Evolutionary conservation across 1,284 basidiomycete genomes (phyloP).

Genomic region (Pseudozyma sp.): DNA sequence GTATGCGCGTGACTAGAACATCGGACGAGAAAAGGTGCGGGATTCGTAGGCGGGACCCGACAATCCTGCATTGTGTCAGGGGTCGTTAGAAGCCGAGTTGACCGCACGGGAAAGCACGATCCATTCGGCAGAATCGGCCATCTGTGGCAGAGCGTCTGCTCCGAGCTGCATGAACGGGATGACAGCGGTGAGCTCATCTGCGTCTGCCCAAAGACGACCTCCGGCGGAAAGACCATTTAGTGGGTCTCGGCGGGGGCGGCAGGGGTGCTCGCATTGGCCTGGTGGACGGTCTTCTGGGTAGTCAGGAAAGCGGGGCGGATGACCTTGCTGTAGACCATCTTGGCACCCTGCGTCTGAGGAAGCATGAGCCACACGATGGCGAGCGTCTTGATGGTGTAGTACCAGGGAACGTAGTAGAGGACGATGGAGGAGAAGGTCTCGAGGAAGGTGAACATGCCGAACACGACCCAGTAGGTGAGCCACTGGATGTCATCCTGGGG

Average conservation of each 20-base stretch:
- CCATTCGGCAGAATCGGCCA: not conserved
- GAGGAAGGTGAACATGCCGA: slow-evolving; percentile 68
- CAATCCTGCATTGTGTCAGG: not conserved
- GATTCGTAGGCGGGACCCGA: slow-evolving; percentile 1
- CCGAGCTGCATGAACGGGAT: not conserved
- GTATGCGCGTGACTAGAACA: slow-evolving; percentile 20
- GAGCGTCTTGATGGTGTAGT: slow-evolving; percentile 83
- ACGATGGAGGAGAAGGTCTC: slow-evolving; percentile 66
- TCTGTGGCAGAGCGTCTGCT: not conserved
- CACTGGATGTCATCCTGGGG: slow-evolving; percentile 69
- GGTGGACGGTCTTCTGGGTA: slow-evolving; percentile 51
- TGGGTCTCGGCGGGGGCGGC: slow-evolving; percentile 51
- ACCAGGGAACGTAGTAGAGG: slow-evolving; percentile 80
- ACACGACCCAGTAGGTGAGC: slow-evolving; percentile 69
- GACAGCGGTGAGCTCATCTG: not conserved
- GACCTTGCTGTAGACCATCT: slow-evolving; percentile 66
- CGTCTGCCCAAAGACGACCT: not conserved
- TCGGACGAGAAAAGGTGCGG: slow-evolving; percentile 7
- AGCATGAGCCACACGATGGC: slow-evolving; percentile 88
- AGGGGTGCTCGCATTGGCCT: slow-evolving; percentile 48
- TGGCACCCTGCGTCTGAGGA: slow-evolving; percentile 78
- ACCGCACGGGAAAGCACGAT: not conserved
- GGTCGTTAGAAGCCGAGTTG: not conserved
- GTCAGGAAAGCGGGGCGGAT: slow-evolving; percentile 63
- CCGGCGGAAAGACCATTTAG: slow-evolving; percentile 17